Evolutionary conservation across 2,329 filamentous ascomycete genomes (phyloP), one percentile per base, ranked within the genome.

Genomic region (Exophiala sp.): DNA sequence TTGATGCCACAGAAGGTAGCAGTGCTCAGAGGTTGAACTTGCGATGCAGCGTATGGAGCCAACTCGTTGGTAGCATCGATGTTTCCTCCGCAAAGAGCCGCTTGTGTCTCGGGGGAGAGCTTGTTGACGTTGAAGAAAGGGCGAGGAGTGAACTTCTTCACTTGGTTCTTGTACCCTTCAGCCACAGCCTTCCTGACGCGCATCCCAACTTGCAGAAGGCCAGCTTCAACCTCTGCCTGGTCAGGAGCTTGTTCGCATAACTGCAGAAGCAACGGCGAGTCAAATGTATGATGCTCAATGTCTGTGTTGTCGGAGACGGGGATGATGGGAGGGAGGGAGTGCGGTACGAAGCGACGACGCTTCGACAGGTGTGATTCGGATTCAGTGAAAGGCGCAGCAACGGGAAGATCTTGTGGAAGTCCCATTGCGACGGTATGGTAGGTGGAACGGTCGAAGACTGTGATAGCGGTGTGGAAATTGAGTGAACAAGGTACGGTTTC

Each of bases 151-250:
- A 60, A 60, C 43, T 58, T 57, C 50, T 57, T 60, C 42, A 48
- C 61, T 37, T 54, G 58, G 45, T 61, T 62, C 73, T 95, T 94
- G 77, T 96, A 96, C 52, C 91, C 91, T 66, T 96, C 90, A 0
- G 88, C 85, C 6, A 97, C 86, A 9, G 86, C 86, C 72, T 97
- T 97, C 65, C 91, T 85, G 43, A 97, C 79, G 19, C 91, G 84
- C 89, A 96, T 96, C 62, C 91, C 91, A 57, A 97, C 91, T 62
- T 79, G 87, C 35, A 96, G 75, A n/a, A 97, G 82, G 55, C 86
- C 86, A 29, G 89, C 78, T 68, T 95, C 88, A 24, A 94, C 58
- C 38, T 59, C 56, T 60, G 23, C 69, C 71, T 40, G 64, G 52
- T 22, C 68, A 60, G 40, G 70, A 63, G 58, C 70, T 71, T 58